phyloP scores from a whole-genome alignment of 2,329 filamentous ascomycete species.

The Tolypocladium capitatum region DNA sequence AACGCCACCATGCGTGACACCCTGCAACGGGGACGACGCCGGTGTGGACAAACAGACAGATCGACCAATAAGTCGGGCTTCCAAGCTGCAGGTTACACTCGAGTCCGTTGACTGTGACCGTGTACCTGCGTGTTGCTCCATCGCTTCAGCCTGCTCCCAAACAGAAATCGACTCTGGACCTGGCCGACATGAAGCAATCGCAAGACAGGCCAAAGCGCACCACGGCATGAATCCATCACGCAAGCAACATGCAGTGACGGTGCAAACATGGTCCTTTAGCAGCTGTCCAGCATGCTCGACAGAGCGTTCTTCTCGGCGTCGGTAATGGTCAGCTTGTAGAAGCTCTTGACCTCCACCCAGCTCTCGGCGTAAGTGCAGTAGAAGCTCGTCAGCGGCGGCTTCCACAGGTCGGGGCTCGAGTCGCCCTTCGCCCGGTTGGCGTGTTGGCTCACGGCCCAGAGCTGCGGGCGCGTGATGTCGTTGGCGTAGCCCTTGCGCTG shows the following conservation, averaged over 20 bases:
- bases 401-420: constrained; percentile 60
- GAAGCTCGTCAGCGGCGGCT: constrained; percentile 55
- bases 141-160: background rate
- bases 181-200: background rate
- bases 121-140: background rate
- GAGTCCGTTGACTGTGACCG: background rate
- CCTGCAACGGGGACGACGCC: background rate
- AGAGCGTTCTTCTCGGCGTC: constrained; percentile 59
- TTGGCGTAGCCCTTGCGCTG: constrained; percentile 61
- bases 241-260: background rate
- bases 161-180: background rate
- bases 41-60: background rate
- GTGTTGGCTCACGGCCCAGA: constrained; percentile 65
- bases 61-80: background rate
- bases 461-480: constrained; percentile 61
- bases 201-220: background rate
- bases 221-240: background rate
- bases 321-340: constrained; percentile 56
- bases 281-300: constrained; percentile 23
- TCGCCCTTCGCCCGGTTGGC: constrained; percentile 68
- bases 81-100: background rate
- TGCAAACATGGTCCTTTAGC: constrained; percentile 7
- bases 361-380: constrained; percentile 67
- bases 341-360: constrained; percentile 68
- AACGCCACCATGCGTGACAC: background rate